Evolutionary conservation across 1,139 yeast genomes (phyloP).

Genomic region (Kodamaea derodonti): DNA sequence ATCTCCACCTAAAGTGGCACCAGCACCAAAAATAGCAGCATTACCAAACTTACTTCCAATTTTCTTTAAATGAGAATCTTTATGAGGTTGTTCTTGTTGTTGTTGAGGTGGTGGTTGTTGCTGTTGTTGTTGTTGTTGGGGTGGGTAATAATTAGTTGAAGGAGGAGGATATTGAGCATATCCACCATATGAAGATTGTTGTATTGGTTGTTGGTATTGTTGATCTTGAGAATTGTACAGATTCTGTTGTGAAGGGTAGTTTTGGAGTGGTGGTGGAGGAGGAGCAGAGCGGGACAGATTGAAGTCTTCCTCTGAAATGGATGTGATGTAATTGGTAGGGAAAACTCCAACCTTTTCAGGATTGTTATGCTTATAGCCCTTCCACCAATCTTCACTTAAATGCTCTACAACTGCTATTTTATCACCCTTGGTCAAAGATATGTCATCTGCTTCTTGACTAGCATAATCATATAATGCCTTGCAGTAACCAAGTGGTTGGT

Average conservation of each 20-base stretch:
- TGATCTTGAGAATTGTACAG: conserved; percentile 10
- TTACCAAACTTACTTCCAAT: conserved; percentile 85
- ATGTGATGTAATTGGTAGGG: conserved; percentile 80
- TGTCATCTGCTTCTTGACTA: conserved; percentile 67
- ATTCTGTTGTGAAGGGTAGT: conserved; percentile 11
- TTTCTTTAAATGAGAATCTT: conserved; percentile 46
- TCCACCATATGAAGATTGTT: conserved; percentile 34
- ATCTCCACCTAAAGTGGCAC: conserved; percentile 92
- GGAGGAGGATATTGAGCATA: conserved; percentile 54
- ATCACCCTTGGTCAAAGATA: conserved; percentile 62
- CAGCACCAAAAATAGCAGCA: conserved; percentile 95
- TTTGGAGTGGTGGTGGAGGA: conserved; percentile 9
- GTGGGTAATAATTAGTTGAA: conserved; percentile 37
- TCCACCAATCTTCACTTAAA: conserved; percentile 89
- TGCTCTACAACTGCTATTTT: conserved; percentile 67
- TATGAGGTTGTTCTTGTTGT: conserved; percentile 11
- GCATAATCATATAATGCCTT: conserved; percentile 76
- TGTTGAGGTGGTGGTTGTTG: conserved; percentile 8
- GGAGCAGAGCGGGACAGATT: conserved; percentile 12
- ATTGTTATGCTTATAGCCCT: conserved; percentile 50
- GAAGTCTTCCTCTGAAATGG: conserved; percentile 37
- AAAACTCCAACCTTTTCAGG: conserved; percentile 68
- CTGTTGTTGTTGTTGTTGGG: conserved; percentile 21
- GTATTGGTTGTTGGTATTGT: conserved; percentile 12
- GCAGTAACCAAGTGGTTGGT: conserved; percentile 36